Evolutionary conservation across 1,284 basidiomycete species (phyloP), one percentile per base, ranked within the genome.

Genomic region (Fomitiporia mediterranea): DNA sequence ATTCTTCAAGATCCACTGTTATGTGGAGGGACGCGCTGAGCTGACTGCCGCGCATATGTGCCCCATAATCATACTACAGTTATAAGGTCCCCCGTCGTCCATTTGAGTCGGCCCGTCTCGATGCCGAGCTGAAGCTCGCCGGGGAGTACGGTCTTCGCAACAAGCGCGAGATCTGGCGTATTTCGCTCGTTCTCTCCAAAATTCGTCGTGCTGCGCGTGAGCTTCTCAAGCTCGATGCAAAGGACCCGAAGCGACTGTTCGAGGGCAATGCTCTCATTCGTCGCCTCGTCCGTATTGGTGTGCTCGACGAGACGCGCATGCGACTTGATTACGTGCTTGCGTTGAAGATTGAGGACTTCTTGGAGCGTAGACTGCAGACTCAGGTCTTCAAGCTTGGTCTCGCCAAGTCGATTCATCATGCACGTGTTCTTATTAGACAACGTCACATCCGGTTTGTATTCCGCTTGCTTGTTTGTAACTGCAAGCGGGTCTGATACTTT

Each of bases 101-200:
- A 71, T 98, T 89, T 78, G 94, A 92, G 81, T 92, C 94, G 63
- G 92, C 96, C 72, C 94, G 96, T 79, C 93, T 99, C 79, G 96
- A 99, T 81, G 87, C 91, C 67, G 97, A 99, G 84, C 84, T 99
- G 72, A 99, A 98, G 93, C 94, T 98, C 76, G 94, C 94, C 62
- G 96, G 96, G 78, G 97, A 99, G 82, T 99, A 96, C 82, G 96
- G 96, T 77, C 92, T 99, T 69, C 92, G 95, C 76, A 99, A 98
- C 91, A 99, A 99, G 86, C 91, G 94, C 71, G 96, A 99, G 82
- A 98, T 99, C 80, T 99, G 96, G 96, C 92, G 97, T 71, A 98
- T 99, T 75, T 88, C 94, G 72, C 88, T 99, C 70, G 87, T 87
- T 71, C 88, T 99, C 60, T 99, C 97, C 71, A 98, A 99, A 84